Percentiles rank a stretch among this genome's conserved stretches.
Evolutionary conservation across 2,329 filamentous ascomycete species (phyloP).

Genomic region (Pleurostoma richardsiae): DNA sequence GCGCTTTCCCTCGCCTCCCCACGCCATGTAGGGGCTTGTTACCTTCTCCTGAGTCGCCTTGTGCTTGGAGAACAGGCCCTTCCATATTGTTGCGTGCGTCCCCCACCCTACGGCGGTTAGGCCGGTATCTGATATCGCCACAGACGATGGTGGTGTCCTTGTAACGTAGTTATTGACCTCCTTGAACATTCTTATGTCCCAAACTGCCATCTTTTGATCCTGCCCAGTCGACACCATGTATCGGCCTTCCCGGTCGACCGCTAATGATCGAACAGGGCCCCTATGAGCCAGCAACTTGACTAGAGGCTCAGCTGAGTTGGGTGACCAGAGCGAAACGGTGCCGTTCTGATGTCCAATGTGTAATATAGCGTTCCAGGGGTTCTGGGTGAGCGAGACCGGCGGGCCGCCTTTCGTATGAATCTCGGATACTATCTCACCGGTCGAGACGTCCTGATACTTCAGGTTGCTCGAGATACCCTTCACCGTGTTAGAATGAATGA

Average conservation of each 20-base stretch:
- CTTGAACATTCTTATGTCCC: conserved; percentile 92
- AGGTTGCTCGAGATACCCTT: conserved; percentile 76
- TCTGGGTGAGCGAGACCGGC: conserved; percentile 79
- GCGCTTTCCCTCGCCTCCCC: conserved; percentile 78
- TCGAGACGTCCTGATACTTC: conserved; percentile 94
- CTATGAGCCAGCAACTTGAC: conserved; percentile 89
- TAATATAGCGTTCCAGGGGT: conserved; percentile 86
- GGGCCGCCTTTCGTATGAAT: conserved; percentile 79
- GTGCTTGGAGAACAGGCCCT: conserved; percentile 76
- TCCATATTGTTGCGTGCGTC: conserved; percentile 86
- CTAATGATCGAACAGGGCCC: conserved; percentile 80
- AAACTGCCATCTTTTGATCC: conserved; percentile 87
- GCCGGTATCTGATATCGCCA: conserved; percentile 84
- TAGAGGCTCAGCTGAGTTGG: conserved; percentile 78
- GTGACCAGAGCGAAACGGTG: conserved; percentile 91
- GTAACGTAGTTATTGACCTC: conserved; percentile 89
- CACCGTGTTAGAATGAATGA: not conserved
- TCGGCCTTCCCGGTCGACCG: conserved; percentile 81
- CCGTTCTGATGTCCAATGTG: conserved; percentile 95
- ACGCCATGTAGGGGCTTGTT: conserved; percentile 85
- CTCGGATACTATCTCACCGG: conserved; percentile 82
- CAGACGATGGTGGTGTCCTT: conserved; percentile 72
- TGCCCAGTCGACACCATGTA: conserved; percentile 96
- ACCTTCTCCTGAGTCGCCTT: conserved; percentile 69
- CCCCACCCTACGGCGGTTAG: conserved; percentile 89